These are phyloP conservation scores for Trichomonascaceae sp. DNA, from an alignment of 1,139 yeast species.

Conservation along the genomic window DNA sequence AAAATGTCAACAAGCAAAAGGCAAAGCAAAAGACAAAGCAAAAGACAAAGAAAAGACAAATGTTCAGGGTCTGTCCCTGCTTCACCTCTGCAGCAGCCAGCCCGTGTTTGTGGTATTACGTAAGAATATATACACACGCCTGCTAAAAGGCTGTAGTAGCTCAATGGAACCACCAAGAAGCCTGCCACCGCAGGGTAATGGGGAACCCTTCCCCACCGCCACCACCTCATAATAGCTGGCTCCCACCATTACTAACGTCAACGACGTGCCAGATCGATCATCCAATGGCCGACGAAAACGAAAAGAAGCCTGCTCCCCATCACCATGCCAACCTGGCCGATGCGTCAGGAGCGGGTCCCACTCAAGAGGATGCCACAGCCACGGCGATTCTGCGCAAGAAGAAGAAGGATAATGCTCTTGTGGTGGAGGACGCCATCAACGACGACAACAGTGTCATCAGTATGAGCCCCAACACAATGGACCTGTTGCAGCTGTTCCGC, in stretches of 20 bases:
- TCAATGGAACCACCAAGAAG: too few species aligned
- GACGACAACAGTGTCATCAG: conserved; percentile 96
- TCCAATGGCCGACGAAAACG: too few species aligned
- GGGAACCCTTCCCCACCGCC: too few species aligned
- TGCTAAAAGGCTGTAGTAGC: too few species aligned
- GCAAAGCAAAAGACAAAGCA: conserved; percentile 4
- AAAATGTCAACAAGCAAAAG: conserved; percentile 1
- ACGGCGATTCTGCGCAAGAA: conserved; percentile 94
- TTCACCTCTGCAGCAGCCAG: too few species aligned
- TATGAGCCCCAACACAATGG: conserved; percentile 93
- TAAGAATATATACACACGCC: too few species aligned
- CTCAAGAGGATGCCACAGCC: conserved; percentile 75
- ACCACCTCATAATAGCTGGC: too few species aligned
- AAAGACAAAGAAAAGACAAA: neutral
- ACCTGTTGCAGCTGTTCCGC: conserved; percentile 82
- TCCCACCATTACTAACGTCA: too few species aligned
- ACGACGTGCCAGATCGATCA: too few species aligned
- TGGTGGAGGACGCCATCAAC: conserved; percentile 94
- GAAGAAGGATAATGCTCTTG: conserved; percentile 89
- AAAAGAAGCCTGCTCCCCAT: conserved; percentile 1
- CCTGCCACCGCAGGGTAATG: too few species aligned
- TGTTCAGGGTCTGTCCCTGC: neutral
- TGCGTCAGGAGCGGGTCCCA: conserved; percentile 41
- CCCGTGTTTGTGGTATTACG: too few species aligned
- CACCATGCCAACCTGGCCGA: conserved; percentile 28